Evolutionary conservation across 2,329 filamentous ascomycete genomes (phyloP).

Genomic region (Hypoxylon sp.): DNA sequence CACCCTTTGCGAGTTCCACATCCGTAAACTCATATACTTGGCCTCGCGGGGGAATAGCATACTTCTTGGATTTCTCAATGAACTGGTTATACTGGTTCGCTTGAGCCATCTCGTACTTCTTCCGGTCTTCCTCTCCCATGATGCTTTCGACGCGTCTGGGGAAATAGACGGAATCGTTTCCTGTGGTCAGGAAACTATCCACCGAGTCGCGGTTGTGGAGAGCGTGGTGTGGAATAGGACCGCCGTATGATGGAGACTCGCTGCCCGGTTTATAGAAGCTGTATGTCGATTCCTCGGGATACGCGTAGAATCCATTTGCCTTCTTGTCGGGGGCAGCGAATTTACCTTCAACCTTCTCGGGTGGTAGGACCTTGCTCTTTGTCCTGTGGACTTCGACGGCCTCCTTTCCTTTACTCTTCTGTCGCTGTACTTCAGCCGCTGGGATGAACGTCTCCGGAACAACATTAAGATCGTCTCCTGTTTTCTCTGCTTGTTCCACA

Average conservation of each 20-base stretch:
- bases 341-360: constrained; percentile 79
- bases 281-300: constrained; percentile 75
- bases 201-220: constrained; percentile 72
- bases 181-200: constrained; percentile 74
- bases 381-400: constrained; percentile 59
- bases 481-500: constrained; percentile 82
- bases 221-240: constrained; percentile 60
- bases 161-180: constrained; percentile 71
- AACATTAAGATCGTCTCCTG: constrained; percentile 90
- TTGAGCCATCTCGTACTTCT: constrained; percentile 79
- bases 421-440: constrained; percentile 63
- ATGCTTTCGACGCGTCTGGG: constrained; percentile 79
- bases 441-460: constrained; percentile 86
- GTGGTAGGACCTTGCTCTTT: constrained; percentile 76
- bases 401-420: constrained; percentile 49
- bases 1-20: constrained; percentile 57
- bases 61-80: constrained; percentile 51
- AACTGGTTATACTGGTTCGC: constrained; percentile 61
- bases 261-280: constrained; percentile 61
- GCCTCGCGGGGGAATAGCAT: constrained; percentile 56
- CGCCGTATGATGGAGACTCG: constrained; percentile 44
- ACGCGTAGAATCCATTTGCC: constrained; percentile 76
- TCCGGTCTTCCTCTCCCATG: constrained; percentile 82
- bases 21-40: constrained; percentile 66
- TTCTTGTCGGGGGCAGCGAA: constrained; percentile 80